These are phyloP conservation scores for Babesia ovata DNA, from an alignment of 169 alveolate species.

Conservation along the genomic window DNA sequence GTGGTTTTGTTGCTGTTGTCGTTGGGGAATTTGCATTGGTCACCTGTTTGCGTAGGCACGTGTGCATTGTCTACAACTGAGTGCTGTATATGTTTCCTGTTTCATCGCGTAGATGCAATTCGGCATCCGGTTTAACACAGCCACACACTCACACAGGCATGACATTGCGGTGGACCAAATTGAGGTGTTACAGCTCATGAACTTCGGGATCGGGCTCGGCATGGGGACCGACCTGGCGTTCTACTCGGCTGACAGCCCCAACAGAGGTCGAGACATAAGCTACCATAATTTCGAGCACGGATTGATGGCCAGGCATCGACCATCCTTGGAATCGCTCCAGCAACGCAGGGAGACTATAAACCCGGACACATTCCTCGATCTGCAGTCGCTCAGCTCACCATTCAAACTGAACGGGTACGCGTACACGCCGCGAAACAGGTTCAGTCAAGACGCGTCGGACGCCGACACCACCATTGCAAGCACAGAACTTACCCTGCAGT, in stretches of 20 bases:
- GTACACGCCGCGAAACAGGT: slow-evolving; percentile 47
- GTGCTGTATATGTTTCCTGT: no score
- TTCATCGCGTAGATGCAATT: no score
- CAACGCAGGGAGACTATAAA: slow-evolving; percentile 32
- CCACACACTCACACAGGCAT: neutral
- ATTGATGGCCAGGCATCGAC: slow-evolving; percentile 11
- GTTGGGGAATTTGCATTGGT: no score
- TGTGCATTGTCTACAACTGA: no score
- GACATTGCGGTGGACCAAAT: slow-evolving; percentile 56
- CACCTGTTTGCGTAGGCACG: no score
- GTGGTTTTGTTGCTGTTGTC: no score
- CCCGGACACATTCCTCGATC: slow-evolving; percentile 26
- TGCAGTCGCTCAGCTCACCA: slow-evolving; percentile 59
- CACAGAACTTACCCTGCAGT: slow-evolving; percentile 39
- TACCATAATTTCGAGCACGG: slow-evolving; percentile 46
- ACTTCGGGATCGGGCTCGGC: slow-evolving; percentile 59
- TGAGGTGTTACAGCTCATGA: slow-evolving; percentile 63
- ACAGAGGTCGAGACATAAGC: slow-evolving; percentile 14
- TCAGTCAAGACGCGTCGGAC: slow-evolving; percentile 21
- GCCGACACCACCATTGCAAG: slow-evolving; percentile 62
- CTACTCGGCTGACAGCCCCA: slow-evolving; percentile 11
- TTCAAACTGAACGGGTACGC: slow-evolving; percentile 61
- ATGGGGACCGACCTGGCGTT: slow-evolving; percentile 50
- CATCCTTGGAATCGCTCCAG: slow-evolving; percentile 13
- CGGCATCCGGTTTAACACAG: no score